A percentile compares a stretch with the other conserved stretches of the same genome.
Conservation (phyloP, 2,329 filamentous ascomycete genomes). For the Colletotrichum godetiae region DNA sequence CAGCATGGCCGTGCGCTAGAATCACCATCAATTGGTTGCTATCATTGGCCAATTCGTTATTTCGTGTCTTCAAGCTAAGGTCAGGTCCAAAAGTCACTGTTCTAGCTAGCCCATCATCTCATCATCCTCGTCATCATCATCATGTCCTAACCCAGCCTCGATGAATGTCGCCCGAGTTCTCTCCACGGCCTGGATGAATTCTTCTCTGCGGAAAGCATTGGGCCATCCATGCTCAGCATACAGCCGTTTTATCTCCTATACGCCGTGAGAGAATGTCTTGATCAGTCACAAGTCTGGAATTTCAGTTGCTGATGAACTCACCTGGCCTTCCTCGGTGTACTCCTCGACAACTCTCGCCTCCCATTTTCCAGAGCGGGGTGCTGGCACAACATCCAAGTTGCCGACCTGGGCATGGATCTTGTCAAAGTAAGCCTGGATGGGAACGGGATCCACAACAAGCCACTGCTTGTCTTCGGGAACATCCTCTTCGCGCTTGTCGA, state of each 20-base stretch:
- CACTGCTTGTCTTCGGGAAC: constrained; percentile 25
- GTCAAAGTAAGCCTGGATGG: constrained; percentile 29
- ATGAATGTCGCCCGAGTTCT: constrained; percentile 18
- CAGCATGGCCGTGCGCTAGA: background rate
- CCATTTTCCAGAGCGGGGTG: constrained; percentile 30
- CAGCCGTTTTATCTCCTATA: constrained; percentile 15
- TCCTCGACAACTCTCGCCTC: constrained; percentile 29
- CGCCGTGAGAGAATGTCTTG: background rate
- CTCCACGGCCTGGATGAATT: constrained; percentile 29
- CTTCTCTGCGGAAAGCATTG: constrained; percentile 25
- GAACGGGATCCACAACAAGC: constrained; percentile 16
- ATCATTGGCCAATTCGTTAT: background rate
- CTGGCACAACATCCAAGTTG: constrained; percentile 31
- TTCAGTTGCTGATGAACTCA: background rate
- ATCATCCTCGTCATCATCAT: constrained; percentile 27
- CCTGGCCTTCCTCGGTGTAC: constrained; percentile 30
- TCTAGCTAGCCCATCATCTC: constrained; percentile 23
- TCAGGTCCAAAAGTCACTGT: background rate
- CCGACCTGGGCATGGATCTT: constrained; percentile 25
- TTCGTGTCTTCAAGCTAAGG: background rate
- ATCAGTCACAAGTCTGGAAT: background rate
- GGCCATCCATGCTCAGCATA: constrained; percentile 27
- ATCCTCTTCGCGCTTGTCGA: constrained; percentile 4
- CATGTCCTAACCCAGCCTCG: constrained; percentile 20
- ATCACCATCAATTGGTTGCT: background rate